Conservation (phyloP, 441 rosid species). For the Eutrema salsugineum region DNA sequence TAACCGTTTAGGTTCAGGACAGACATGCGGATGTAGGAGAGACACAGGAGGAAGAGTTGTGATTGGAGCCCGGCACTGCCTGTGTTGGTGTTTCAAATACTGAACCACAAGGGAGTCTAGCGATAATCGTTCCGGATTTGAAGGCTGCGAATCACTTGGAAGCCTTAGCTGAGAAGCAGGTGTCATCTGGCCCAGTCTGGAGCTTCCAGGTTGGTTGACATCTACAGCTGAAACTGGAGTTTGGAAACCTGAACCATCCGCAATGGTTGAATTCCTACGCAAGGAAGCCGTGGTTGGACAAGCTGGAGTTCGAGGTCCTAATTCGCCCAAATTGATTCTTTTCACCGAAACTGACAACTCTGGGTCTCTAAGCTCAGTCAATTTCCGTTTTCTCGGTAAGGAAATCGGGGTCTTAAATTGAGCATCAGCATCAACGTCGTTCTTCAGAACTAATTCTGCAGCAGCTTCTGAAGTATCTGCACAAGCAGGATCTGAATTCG, state of each 20-base stretch:
- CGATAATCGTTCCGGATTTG: conserved; percentile 75
- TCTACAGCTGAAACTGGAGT: conserved; percentile 58
- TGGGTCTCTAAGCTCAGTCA: conserved; percentile 67
- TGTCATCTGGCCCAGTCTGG: conserved; percentile 44
- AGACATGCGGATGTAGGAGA: conserved; percentile 90
- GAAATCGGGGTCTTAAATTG: conserved; percentile 67
- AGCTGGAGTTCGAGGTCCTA: conserved; percentile 65
- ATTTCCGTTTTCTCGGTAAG: conserved; percentile 77
- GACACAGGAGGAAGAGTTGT: conserved; percentile 98
- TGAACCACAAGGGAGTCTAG: conserved; percentile 91
- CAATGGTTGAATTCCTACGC: conserved; percentile 43
- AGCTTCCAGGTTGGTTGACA: conserved; percentile 52
- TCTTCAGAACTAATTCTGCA: conserved; percentile 41
- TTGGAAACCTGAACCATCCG: conserved; percentile 51
- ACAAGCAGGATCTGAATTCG: conserved; percentile 39
- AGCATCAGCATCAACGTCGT: conserved; percentile 49
- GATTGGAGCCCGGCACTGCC: conserved; percentile 98
- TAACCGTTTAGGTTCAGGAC: conserved; percentile 94
- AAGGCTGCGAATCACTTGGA: conserved; percentile 57
- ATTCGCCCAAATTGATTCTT: conserved; percentile 65
- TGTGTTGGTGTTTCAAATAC: conserved; percentile 95
- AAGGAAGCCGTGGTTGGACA: conserved; percentile 52
- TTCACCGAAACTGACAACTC: conserved; percentile 55
- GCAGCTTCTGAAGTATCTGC: conserved; percentile 39
- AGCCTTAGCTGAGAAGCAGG: conserved; percentile 49